Conservation (phyloP, 2,329 filamentous ascomycete species). For the Scedosporium boydii region DNA sequence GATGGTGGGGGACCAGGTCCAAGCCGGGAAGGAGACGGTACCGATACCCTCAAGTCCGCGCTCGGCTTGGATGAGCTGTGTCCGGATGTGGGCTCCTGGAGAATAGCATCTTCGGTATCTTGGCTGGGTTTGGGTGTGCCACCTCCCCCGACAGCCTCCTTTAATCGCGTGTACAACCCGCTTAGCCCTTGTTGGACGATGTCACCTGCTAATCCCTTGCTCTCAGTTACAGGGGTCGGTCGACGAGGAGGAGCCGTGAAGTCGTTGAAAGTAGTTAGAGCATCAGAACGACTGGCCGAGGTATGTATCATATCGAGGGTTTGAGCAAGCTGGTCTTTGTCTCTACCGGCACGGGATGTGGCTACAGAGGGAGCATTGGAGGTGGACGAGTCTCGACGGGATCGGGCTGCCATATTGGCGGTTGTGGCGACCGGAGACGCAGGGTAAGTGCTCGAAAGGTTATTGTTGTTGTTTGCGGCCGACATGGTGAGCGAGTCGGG, state of each 20-base stretch:
- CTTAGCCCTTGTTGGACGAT: slow-evolving; percentile 77
- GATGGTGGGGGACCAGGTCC: slow-evolving; percentile 24
- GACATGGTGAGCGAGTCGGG: background rate
- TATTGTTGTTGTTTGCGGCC: background rate
- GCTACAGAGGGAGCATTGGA: slow-evolving; percentile 31
- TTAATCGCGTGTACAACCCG: slow-evolving; percentile 78
- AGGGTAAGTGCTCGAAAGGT: background rate
- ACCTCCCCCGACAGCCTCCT: slow-evolving; percentile 67
- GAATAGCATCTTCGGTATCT: slow-evolving; percentile 32
- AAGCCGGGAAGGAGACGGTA: slow-evolving; percentile 29
- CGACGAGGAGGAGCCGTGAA: slow-evolving; percentile 65
- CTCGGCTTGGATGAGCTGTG: slow-evolving; percentile 30
- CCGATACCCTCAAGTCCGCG: slow-evolving; percentile 30
- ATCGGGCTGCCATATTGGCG: slow-evolving; percentile 9
- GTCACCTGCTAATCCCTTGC: slow-evolving; percentile 61
- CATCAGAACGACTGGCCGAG: slow-evolving; percentile 74
- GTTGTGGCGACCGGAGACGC: background rate
- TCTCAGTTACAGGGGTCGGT: slow-evolving; percentile 49
- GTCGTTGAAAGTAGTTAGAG: slow-evolving; percentile 89
- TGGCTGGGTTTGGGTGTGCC: slow-evolving; percentile 31
- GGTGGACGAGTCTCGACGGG: slow-evolving; percentile 28
- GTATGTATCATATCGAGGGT: slow-evolving; percentile 82
- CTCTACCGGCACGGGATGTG: slow-evolving; percentile 33
- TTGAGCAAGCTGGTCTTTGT: slow-evolving; percentile 67
- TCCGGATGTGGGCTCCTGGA: slow-evolving; percentile 31